These are phyloP conservation scores for Eucalyptus polybractea DNA, from an alignment of 345 rosid genomes.

Conservation along the genomic window DNA sequence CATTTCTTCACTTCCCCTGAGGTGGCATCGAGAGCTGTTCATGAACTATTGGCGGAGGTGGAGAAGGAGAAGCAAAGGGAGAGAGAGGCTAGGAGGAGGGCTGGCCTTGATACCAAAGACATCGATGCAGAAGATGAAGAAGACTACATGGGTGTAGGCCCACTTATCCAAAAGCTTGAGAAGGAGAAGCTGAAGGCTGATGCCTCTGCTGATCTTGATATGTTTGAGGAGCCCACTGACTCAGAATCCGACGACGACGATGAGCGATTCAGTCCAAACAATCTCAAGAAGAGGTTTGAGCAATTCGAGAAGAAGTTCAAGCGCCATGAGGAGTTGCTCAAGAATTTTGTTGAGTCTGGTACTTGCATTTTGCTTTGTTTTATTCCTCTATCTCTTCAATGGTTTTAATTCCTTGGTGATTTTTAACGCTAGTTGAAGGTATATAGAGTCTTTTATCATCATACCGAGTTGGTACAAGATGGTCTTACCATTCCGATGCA, in stretches of 20 bases:
- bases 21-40: slow-evolving; percentile 8
- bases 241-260: slow-evolving; percentile 69
- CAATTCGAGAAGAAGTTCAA: slow-evolving; percentile 40
- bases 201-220: slow-evolving; percentile 8
- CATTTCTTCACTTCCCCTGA: slow-evolving; percentile 22
- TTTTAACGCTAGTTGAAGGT: not conserved
- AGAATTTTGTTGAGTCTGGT: slow-evolving; percentile 45
- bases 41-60: slow-evolving; percentile 41
- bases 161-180: slow-evolving; percentile 68
- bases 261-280: slow-evolving; percentile 25
- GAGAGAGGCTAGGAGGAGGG: slow-evolving; percentile 49
- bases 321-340: slow-evolving; percentile 55
- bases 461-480: not conserved
- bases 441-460: not conserved
- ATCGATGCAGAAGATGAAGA: slow-evolving; percentile 78
- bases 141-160: slow-evolving; percentile 69
- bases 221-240: slow-evolving; percentile 55
- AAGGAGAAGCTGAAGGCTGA: slow-evolving; percentile 34
- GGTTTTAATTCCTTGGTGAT: not conserved
- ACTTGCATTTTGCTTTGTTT: not conserved
- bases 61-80: slow-evolving; percentile 73
- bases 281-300: slow-evolving; percentile 10
- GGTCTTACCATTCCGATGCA: not conserved
- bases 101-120: slow-evolving; percentile 63
- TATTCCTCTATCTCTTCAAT: not conserved